phyloP scores from a whole-genome alignment of 139 green algal species.

The Spirogloea muscicola region DNA sequence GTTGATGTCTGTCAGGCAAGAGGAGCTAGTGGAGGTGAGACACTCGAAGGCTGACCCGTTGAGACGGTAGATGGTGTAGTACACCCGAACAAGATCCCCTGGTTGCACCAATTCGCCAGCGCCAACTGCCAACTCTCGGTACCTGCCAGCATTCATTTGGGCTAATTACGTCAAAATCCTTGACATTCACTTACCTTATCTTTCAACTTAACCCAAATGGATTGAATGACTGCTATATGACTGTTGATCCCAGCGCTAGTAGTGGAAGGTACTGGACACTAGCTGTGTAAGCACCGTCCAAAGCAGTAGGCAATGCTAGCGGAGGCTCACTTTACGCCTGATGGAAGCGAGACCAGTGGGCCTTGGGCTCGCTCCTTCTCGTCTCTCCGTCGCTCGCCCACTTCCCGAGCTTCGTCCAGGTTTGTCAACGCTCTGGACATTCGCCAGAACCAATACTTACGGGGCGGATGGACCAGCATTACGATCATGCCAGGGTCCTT shows the following conservation, averaged over 20 bases:
- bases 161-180: background rate
- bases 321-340: conserved; percentile 35
- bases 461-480: too few relatives aligned
- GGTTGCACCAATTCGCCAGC: conserved; percentile 9
- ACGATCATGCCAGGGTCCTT: too few relatives aligned
- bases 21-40: background rate
- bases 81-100: conserved; percentile 8
- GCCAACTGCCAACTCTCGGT: conserved; percentile 14
- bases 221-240: too few relatives aligned
- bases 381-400: conserved; percentile 19
- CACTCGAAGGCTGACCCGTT: conserved; percentile 17
- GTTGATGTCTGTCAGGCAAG: background rate
- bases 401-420: conserved; percentile 34
- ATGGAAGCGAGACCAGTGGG: conserved; percentile 36
- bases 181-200: background rate
- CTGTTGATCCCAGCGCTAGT: background rate
- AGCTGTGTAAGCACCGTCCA: background rate
- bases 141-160: too few relatives aligned
- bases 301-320: background rate
- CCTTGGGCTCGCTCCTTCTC: conserved; percentile 34
- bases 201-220: background rate
- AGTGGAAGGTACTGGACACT: background rate
- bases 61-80: conserved; percentile 32
- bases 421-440: conserved; percentile 24
- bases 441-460: too few relatives aligned